These are phyloP conservation scores for Malassezia brasiliensis DNA, from an alignment of 1,284 basidiomycete genomes.

Conservation along the genomic window DNA sequence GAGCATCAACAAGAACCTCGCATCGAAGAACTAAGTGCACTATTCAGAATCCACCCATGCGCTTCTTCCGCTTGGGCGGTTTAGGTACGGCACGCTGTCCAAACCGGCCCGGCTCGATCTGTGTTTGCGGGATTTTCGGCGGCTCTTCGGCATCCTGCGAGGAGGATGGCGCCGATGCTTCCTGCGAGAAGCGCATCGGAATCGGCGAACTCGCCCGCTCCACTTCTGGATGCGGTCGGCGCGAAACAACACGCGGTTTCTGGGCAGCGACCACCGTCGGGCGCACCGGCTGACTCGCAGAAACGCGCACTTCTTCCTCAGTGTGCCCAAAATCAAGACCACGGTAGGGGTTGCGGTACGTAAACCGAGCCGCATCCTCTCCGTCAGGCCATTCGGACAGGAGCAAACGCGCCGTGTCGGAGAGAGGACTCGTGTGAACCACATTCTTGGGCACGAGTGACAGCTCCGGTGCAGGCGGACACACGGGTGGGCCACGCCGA, in stretches of 20 bases:
- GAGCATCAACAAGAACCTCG: slow-evolving; percentile 47
- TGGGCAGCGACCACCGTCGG: background rate
- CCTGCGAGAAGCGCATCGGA: background rate
- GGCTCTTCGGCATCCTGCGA: background rate
- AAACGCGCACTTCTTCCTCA: background rate
- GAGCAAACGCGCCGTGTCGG: slow-evolving; percentile 9
- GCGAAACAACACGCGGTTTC: background rate
- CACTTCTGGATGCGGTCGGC: background rate
- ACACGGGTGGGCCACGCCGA: background rate
- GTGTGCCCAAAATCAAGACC: background rate
- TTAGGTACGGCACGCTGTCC: background rate
- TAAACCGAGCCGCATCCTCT: background rate
- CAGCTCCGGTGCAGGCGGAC: background rate
- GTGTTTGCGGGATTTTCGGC: slow-evolving; percentile 2
- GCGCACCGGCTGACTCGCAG: slow-evolving; percentile 2
- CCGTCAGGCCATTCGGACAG: slow-evolving; percentile 13
- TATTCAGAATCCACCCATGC: slow-evolving; percentile 15
- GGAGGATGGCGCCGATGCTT: background rate
- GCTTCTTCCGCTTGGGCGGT: slow-evolving; percentile 9
- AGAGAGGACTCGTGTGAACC: background rate
- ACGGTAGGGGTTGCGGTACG: slow-evolving; percentile 8
- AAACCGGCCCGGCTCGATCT: slow-evolving; percentile 12
- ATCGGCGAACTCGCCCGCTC: background rate
- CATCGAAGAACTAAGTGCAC: slow-evolving; percentile 23
- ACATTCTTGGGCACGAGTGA: background rate